Percentiles rank a stretch among this genome's conserved stretches.
Conservation (phyloP, 139 green algal genomes). For the Desmodesmus armatus region DNA sequence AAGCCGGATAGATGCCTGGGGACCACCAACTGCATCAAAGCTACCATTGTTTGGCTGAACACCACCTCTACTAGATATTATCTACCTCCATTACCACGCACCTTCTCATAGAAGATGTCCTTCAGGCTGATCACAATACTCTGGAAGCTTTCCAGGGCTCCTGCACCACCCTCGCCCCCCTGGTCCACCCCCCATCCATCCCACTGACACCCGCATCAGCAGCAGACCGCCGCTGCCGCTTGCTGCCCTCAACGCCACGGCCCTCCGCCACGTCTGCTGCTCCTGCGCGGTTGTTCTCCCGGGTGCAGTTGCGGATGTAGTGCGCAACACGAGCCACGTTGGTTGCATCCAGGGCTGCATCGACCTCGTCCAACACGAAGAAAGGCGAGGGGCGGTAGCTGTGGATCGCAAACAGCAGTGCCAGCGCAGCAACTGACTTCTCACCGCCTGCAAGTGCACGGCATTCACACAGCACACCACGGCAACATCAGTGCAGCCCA, state of each 20-base stretch:
- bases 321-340: slow-evolving; percentile 94
- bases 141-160: slow-evolving; percentile 54
- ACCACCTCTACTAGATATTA: no score
- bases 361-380: slow-evolving; percentile 98
- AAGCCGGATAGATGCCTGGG: no score
- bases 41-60: no score
- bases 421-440: slow-evolving; percentile 96
- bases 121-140: slow-evolving; percentile 78
- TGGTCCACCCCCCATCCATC: neutral
- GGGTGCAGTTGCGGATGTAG: slow-evolving; percentile 89
- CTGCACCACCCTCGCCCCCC: neutral
- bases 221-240: neutral
- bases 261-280: neutral
- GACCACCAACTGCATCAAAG: no score
- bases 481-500: no score
- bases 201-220: no score
- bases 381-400: slow-evolving; percentile 93
- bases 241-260: neutral
- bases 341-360: slow-evolving; percentile 93
- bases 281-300: neutral
- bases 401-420: slow-evolving; percentile 98
- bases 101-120: slow-evolving; percentile 96
- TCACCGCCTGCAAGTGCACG: slow-evolving; percentile 68
- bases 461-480: no score
- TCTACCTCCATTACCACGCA: no score